Evolutionary conservation across 1,284 basidiomycete genomes (phyloP), one percentile per base, ranked within the genome.

Genomic region (Inonotus obliquus): DNA sequence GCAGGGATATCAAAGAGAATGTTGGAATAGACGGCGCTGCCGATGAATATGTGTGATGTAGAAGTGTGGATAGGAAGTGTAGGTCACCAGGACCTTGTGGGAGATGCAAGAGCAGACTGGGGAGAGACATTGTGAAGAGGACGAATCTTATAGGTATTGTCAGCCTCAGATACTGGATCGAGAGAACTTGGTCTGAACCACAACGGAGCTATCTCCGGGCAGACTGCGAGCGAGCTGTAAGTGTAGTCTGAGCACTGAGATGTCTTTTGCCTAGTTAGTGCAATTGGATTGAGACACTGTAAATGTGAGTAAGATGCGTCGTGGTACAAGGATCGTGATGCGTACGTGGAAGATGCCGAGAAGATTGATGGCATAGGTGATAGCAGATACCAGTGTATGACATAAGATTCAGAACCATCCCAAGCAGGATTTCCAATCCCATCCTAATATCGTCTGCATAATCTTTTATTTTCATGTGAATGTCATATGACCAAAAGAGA

Each of bases 31-130:
- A 60, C 58, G 62, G 62, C 62, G 54, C 62, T 52, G 62, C 62
- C 62, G 54, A 9, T 44, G 21, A 9, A 49, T 32, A 35, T 52
- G 45, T 56, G 47, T 10, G 9, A 38, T 37, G 32, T 21, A 35
- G 21, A 56, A 19, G 54, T 57, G 48, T 52, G 35, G 27, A 39
- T 44, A 38, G 44, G n/a, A 44, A 39, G 38, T 54, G 48, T 53
- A 48, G 52, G 60, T 64, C 63, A 48, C 63, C 63, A 48, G 63
- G 63, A 64, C 63, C 56, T 51, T 48, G 54, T 54, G 32, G 59
- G 61, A 49, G 60, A 51, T 56, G 44, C 45, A 49, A 61, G 51
- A 59, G 55, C 37, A 48, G 45, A 37, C 35, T 32, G 21, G 41
- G 52, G 57, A 17, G 9, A 38, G 41, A 44, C 27, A 19, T 9